A percentile compares a stretch with the other conserved stretches of the same genome.
phyloP scores from a whole-genome alignment of 805 yeast species.

The Priceomyces haplophilus region DNA sequence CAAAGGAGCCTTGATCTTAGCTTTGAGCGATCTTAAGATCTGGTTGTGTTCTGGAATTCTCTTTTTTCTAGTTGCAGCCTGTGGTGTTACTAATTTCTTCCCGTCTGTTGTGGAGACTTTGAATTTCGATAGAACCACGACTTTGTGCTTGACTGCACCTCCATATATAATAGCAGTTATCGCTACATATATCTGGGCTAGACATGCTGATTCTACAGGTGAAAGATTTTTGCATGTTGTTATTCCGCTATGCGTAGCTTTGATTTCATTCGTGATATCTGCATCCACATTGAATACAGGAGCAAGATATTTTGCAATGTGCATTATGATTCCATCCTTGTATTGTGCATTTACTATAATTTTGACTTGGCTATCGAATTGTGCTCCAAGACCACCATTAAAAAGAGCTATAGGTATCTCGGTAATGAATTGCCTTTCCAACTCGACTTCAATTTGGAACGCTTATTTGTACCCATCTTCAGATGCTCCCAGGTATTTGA shows the following conservation, averaged over 20 bases:
- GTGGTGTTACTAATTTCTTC: slow-evolving; percentile 60
- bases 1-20: slow-evolving; percentile 32
- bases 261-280: slow-evolving; percentile 47
- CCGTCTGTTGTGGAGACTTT: slow-evolving; percentile 59
- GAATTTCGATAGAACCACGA: slow-evolving; percentile 46
- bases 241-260: slow-evolving; percentile 39
- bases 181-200: slow-evolving; percentile 50
- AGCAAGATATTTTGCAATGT: slow-evolving; percentile 59
- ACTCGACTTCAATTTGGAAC: slow-evolving; percentile 57
- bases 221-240: slow-evolving; percentile 53
- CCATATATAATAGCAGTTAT: slow-evolving; percentile 54
- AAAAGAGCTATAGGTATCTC: slow-evolving; percentile 59
- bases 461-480: slow-evolving; percentile 47
- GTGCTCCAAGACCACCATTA: slow-evolving; percentile 55
- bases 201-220: slow-evolving; percentile 54
- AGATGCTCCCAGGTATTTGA: slow-evolving; percentile 45
- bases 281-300: slow-evolving; percentile 52
- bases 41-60: slow-evolving; percentile 46
- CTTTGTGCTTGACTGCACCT: slow-evolving; percentile 58
- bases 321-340: slow-evolving; percentile 54
- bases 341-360: slow-evolving; percentile 53
- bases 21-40: slow-evolving; percentile 42
- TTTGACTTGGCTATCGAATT: slow-evolving; percentile 55
- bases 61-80: slow-evolving; percentile 52
- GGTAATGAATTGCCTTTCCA: slow-evolving; percentile 53